Evolutionary conservation across 2,329 filamentous ascomycete genomes (phyloP).

Genomic region (Xylariaceae sp.): DNA sequence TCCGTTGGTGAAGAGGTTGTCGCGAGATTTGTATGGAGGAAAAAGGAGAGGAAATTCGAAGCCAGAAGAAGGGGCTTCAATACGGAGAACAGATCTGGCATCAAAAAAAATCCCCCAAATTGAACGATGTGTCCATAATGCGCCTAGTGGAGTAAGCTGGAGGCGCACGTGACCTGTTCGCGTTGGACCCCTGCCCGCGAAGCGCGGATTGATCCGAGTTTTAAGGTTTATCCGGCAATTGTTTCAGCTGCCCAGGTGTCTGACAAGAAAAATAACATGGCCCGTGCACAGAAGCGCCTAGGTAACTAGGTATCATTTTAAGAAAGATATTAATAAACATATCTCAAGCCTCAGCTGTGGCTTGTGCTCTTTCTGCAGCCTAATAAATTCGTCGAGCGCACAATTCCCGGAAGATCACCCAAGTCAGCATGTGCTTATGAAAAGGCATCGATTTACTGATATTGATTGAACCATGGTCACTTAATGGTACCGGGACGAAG

Average conservation of each 20-base stretch:
- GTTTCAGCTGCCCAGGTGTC: too few relatives aligned
- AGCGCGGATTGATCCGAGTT: neutral
- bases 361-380: too few relatives aligned
- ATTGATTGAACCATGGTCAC: neutral
- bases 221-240: neutral
- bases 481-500: slow-evolving; percentile 9
- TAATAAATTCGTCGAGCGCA: too few relatives aligned
- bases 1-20: slow-evolving; percentile 34
- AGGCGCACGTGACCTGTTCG: slow-evolving; percentile 8
- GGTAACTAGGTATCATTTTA: too few relatives aligned
- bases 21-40: slow-evolving; percentile 32
- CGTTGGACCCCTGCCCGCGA: neutral
- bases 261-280: too few relatives aligned
- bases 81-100: slow-evolving; percentile 34
- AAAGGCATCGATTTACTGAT: neutral
- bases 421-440: neutral
- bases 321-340: too few relatives aligned
- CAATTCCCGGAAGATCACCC: too few relatives aligned
- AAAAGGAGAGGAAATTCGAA: slow-evolving; percentile 31
- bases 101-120: slow-evolving; percentile 37
- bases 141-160: slow-evolving; percentile 28
- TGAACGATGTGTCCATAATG: slow-evolving; percentile 39
- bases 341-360: neutral
- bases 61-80: slow-evolving; percentile 5
- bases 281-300: too few relatives aligned